Base-by-base conservation (phyloP, 345 rosid genomes). In the Limnanthes douglasii region DNA sequence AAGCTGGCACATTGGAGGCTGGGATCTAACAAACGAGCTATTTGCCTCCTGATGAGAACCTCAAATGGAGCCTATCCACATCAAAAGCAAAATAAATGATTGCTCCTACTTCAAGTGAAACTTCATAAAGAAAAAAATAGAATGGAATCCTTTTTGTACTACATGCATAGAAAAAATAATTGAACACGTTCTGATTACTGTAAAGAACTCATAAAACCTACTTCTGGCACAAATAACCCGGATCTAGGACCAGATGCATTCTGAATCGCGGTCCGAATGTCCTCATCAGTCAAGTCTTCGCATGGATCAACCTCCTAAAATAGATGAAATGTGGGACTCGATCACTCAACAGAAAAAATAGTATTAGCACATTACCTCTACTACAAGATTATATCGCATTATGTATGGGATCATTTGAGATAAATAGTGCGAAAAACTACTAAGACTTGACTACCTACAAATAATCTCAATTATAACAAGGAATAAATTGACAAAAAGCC, bases 231-330 rank as follows among this genome's bases (percentile, higher is more conserved):
- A 62, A 78, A 78, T 47, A 73, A 60, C 53, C 73, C 68, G 21
- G 53, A 45, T 58, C 69, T 62, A 11, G 66, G 67, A 50, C 83
- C 83, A 37, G 69, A 55, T 31, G 77, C 73, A 53, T 78, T 78
- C 46, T 59, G 70, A 39, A 70, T 71, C 38, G 90, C 77, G 8
- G 59, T 73, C 43, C 55, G 66, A 25, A 78, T 78, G 56, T 70
- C 83, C 27, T 73, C 73, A 45, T 73, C 79, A 18, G 66, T 60
- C 43, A 78, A 46, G 56, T 43, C 58, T 48, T 73, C 79, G 15
- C 74, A 78, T 29, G 90, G 90, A 57, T 78, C 79, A 49, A 78
- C 64, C 26, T 63, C 83, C 90, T 78, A 31, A 23, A 52, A 26
- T 23, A 19, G 40, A 13, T 38, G 44, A 20, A 19, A 4, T 2